A percentile compares a stretch with the other conserved stretches of the same genome.
These are phyloP conservation scores for Diplodia scrobiculata DNA, from an alignment of 2,329 filamentous ascomycete species.

Conservation along the genomic window DNA sequence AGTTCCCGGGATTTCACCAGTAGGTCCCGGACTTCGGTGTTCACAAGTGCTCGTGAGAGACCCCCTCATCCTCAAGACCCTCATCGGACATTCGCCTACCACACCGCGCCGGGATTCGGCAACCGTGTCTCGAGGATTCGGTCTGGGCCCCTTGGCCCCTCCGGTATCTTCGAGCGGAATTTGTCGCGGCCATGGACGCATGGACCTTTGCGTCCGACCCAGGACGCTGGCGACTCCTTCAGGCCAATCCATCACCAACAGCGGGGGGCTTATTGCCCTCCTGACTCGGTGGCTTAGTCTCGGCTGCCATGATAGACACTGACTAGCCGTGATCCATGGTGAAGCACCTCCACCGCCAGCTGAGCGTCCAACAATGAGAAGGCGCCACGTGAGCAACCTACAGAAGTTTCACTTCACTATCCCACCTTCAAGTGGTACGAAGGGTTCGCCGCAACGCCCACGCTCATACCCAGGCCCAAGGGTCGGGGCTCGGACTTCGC, in stretches of 20 bases:
- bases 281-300: constrained; percentile 10
- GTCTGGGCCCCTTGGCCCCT: background rate
- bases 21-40: background rate
- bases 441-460: background rate
- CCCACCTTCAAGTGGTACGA: background rate
- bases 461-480: background rate
- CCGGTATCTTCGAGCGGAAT: background rate
- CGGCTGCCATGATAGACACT: background rate
- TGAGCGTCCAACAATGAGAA: background rate
- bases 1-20: no score
- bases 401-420: background rate
- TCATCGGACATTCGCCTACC: background rate
- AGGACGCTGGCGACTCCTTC: background rate
- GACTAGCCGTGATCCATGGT: background rate
- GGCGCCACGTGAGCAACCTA: constrained; percentile 6
- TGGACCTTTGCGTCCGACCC: background rate
- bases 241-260: background rate
- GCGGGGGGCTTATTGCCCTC: background rate
- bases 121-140: background rate
- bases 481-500: constrained; percentile 15
- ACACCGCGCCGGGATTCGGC: background rate
- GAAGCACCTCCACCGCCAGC: background rate
- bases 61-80: background rate
- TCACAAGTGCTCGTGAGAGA: no score
- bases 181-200: background rate